A percentile compares a stretch with the other conserved stretches of the same genome.
These are phyloP conservation scores for Stephanodiscus triporus DNA, from an alignment of 108 stramenopile genomes.

Conservation along the genomic window DNA sequence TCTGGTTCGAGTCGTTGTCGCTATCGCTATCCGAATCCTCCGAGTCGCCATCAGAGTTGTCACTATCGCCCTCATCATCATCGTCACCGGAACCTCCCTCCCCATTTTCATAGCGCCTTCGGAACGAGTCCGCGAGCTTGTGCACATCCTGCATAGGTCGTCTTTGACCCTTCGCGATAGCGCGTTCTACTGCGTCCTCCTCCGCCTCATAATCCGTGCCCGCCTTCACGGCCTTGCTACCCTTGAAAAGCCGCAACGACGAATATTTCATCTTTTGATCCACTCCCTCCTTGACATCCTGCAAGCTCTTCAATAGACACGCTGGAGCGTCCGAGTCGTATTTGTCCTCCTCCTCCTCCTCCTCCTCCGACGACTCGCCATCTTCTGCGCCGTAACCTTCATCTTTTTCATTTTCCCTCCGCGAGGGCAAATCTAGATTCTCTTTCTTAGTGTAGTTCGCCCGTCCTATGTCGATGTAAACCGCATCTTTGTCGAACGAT, in stretches of 20 bases:
- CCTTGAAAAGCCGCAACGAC: constrained; percentile 82
- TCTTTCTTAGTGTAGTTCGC: constrained; percentile 89
- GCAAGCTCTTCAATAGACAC: constrained; percentile 84
- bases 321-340: constrained; percentile 59
- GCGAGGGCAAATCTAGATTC: constrained; percentile 54
- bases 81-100: constrained; percentile 22
- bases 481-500: constrained; percentile 93
- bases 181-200: constrained; percentile 19
- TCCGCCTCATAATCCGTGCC: constrained; percentile 46
- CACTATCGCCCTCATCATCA: constrained; percentile 13
- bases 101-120: constrained; percentile 27
- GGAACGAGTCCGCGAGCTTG: constrained; percentile 49
- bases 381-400: constrained; percentile 35
- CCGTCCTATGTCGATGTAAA: constrained; percentile 96
- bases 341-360: constrained; percentile 50
- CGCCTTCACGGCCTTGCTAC: constrained; percentile 67
- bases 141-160: constrained; percentile 33
- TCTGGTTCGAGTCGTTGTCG: neutral
- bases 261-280: constrained; percentile 89
- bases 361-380: constrained; percentile 24
- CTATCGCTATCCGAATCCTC: neutral
- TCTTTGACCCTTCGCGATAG: constrained; percentile 12
- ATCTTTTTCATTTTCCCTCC: constrained; percentile 17
- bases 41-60: neutral
- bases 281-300: constrained; percentile 86